Percentiles rank a stretch among this genome's conserved stretches.
These are phyloP conservation scores for Paraurostyla sp. DNA, from an alignment of 73 alveolate species.

Conservation along the genomic window DNA sequence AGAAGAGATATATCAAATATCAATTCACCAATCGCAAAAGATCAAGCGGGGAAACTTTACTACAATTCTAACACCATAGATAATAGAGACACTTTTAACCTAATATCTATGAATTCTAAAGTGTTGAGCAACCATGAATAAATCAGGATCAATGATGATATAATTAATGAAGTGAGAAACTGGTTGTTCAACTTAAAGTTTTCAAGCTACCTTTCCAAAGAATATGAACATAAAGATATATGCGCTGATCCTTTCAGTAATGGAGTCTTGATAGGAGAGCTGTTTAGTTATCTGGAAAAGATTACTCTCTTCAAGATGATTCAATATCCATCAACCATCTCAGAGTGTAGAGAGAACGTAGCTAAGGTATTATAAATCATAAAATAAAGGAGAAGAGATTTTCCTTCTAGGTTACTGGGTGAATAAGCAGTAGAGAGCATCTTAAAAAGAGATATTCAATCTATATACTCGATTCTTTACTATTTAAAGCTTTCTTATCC, in stretches of 20 bases:
- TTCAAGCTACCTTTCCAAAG: slow-evolving; percentile 9
- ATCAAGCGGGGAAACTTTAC: slow-evolving; percentile 30
- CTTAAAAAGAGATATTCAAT: slow-evolving; percentile 68
- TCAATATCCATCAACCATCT: slow-evolving; percentile 62
- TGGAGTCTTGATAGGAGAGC: slow-evolving; percentile 68
- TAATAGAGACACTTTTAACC: neutral
- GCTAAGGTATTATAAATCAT: slow-evolving; percentile 43
- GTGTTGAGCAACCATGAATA: neutral
- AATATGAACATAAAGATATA: slow-evolving; percentile 44
- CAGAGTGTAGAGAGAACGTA: slow-evolving; percentile 70
- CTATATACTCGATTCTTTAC: slow-evolving; percentile 76
- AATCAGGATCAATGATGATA: neutral
- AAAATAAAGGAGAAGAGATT: slow-evolving; percentile 50
- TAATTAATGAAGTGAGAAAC: slow-evolving; percentile 32
- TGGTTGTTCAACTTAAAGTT: slow-evolving; percentile 65
- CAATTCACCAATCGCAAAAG: slow-evolving; percentile 55
- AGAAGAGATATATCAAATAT: slow-evolving; percentile 7
- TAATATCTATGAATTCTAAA: neutral
- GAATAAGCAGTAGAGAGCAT: slow-evolving; percentile 54
- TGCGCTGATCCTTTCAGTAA: slow-evolving; percentile 70
- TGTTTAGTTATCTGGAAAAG: slow-evolving; percentile 65
- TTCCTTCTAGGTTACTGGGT: slow-evolving; percentile 64
- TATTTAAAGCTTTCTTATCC: slow-evolving; percentile 69
- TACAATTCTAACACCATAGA: neutral
- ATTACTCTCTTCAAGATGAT: slow-evolving; percentile 39